Conservation (phyloP, 163 green algal species). For the Coccomyxa subellipsoidea region DNA sequence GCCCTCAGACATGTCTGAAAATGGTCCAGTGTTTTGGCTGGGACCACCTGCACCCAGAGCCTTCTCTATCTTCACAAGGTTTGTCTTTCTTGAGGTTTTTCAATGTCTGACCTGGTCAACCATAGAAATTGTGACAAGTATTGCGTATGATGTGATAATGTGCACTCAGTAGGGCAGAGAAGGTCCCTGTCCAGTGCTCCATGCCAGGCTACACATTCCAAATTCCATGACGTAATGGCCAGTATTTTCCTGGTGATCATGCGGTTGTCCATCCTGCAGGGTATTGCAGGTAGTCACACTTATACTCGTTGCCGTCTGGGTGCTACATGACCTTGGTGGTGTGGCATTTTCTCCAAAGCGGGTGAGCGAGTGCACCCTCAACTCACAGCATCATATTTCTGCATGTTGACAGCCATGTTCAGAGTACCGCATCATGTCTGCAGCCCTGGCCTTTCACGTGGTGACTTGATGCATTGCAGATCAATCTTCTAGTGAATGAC, state of each 20-base stretch:
- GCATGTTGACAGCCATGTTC: no score
- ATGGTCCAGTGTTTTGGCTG: neutral
- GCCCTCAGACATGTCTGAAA: neutral
- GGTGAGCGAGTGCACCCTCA: neutral
- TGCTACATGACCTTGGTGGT: constrained; percentile 39
- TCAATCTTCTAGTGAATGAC: constrained; percentile 35
- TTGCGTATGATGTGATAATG: neutral
- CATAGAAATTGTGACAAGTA: no score
- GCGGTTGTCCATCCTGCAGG: no score
- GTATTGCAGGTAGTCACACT: constrained; percentile 16
- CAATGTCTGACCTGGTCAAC: no score
- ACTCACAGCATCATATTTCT: neutral
- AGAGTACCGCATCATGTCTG: neutral
- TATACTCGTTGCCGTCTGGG: constrained; percentile 29
- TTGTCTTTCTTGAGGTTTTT: neutral
- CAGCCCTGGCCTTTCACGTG: neutral
- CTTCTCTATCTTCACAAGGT: constrained; percentile 1
- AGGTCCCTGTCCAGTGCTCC: neutral
- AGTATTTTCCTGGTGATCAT: neutral
- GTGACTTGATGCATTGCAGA: neutral
- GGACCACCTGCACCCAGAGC: neutral
- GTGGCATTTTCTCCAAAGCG: constrained; percentile 20
- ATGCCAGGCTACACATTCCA: neutral
- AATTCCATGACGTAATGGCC: neutral
- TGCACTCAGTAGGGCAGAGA: neutral